These are phyloP conservation scores for Drechslera avenae DNA, from an alignment of 2,329 filamentous ascomycete species.

Conservation along the genomic window DNA sequence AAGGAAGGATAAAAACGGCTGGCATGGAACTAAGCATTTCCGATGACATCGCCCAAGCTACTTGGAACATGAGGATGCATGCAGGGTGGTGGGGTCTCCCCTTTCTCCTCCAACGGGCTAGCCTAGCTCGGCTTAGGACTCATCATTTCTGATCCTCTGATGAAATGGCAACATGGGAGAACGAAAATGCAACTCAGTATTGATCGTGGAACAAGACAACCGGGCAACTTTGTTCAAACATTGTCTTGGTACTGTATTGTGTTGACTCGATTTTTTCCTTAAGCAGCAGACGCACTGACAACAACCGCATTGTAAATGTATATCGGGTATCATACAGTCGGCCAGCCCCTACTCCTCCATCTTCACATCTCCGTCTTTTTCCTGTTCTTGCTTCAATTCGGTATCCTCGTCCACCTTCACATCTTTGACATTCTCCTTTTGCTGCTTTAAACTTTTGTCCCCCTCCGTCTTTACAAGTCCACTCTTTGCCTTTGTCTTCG, in stretches of 20 bases:
- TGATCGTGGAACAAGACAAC: no score
- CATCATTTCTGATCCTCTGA: no score
- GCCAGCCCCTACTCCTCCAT: constrained; percentile 1
- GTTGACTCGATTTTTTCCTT: no score
- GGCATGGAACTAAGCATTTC: constrained; percentile 5
- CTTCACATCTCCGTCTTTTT: not conserved
- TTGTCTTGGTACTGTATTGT: no score
- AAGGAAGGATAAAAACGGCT: not conserved
- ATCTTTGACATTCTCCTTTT: not conserved
- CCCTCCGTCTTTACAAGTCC: constrained; percentile 1
- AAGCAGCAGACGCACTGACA: no score
- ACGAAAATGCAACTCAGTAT: no score
- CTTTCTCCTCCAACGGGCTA: not conserved
- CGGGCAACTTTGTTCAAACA: no score
- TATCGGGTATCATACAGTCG: no score
- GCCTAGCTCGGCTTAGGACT: not conserved
- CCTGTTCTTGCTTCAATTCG: not conserved
- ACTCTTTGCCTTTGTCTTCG: not conserved
- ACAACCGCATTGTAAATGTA: no score
- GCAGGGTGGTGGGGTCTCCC: no score
- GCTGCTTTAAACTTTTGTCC: not conserved
- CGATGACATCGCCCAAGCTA: constrained; percentile 12
- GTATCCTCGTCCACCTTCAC: not conserved
- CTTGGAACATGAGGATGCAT: no score
- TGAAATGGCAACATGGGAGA: no score